Percentiles rank a stretch among this genome's conserved stretches.
Evolutionary conservation across 805 yeast genomes (phyloP).

Genomic region (Candida mattraensis): DNA sequence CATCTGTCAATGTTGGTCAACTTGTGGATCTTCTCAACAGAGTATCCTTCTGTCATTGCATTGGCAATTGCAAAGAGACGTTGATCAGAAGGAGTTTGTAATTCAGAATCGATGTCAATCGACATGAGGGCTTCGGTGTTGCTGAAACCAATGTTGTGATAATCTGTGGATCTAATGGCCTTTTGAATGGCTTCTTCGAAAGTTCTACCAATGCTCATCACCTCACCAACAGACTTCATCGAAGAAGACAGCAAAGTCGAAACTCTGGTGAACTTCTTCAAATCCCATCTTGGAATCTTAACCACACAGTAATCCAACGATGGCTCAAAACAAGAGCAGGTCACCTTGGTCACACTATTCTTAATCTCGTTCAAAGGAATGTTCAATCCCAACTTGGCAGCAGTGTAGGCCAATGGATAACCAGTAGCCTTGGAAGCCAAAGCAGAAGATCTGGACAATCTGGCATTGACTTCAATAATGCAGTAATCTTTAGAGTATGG

Average conservation of each 20-base stretch:
- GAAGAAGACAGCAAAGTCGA: slow-evolving; percentile 84
- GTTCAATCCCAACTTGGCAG: slow-evolving; percentile 93
- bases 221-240: slow-evolving; percentile 99
- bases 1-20: slow-evolving; percentile 92
- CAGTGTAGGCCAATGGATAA: slow-evolving; percentile 96
- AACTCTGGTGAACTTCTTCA: slow-evolving; percentile 92
- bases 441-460: slow-evolving; percentile 98
- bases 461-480: slow-evolving; percentile 96
- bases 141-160: slow-evolving; percentile 92
- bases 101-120: slow-evolving; percentile 87
- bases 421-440: slow-evolving; percentile 99
- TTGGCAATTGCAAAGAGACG: slow-evolving; percentile 96
- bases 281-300: slow-evolving; percentile 98
- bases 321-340: slow-evolving; percentile 97
- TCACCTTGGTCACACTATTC: slow-evolving; percentile 89
- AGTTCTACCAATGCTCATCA: slow-evolving; percentile 96
- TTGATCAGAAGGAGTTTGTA: slow-evolving; percentile 96
- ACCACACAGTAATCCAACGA: slow-evolving; percentile 95
- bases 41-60: slow-evolving; percentile 83
- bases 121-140: slow-evolving; percentile 83
- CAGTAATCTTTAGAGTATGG: slow-evolving; percentile 94
- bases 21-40: slow-evolving; percentile 89
- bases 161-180: slow-evolving; percentile 95
- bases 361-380: slow-evolving; percentile 88
- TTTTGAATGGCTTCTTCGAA: slow-evolving; percentile 98